Base-by-base conservation (phyloP, 257 asterid genomes). In the Linaria vulgaris region DNA sequence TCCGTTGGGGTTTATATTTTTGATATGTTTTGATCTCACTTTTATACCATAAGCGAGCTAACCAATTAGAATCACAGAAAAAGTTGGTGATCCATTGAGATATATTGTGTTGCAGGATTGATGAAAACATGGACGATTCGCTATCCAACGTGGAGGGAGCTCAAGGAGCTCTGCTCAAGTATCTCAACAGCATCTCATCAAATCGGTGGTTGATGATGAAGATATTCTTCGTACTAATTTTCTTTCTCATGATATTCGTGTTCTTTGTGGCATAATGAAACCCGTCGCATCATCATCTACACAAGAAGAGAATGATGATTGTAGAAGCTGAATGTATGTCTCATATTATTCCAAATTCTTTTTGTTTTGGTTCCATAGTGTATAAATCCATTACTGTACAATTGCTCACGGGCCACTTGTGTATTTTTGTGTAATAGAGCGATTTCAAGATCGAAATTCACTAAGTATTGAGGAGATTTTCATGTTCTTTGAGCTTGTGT, bases 191-290 rank as follows among this genome's bases (percentile, higher is more conserved):
- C 81, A 88, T 91, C 82, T 91, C 98, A n/a, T 88, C 96, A 5
- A 91, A 91, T 75, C 72, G 98, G 69, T 91, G 98, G 98, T 79
- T 91, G 76, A 91, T 91, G 98, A 88, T 91, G 78, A 91, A 91
- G 82, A 86, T 91, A 78, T 91, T 84, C 78, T 88, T 84, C 77
- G 96, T 86, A 62, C 69, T 91, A 80, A 78, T 91, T 62, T 86
- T 84, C 84, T 91, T 84, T 73, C 96, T 91, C 74, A 86, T 82
- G 92, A 83, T 91, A 76, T 91, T 91, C 86, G 80, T 91, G 20
- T 91, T 88, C 86, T 88, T 91, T 52, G 96, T 91, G 75, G 98
- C 96, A 62, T 85, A 78, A 72, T 48, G 53, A 30, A 76, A 59
- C 69, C 2, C 44, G 43, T 46, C 45, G 5, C 27, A 27, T 16